Percentiles rank a stretch among this genome's conserved stretches.
These are phyloP conservation scores for Cercospora nicotianae DNA, from an alignment of 2,329 filamentous ascomycete species.

Conservation along the genomic window DNA sequence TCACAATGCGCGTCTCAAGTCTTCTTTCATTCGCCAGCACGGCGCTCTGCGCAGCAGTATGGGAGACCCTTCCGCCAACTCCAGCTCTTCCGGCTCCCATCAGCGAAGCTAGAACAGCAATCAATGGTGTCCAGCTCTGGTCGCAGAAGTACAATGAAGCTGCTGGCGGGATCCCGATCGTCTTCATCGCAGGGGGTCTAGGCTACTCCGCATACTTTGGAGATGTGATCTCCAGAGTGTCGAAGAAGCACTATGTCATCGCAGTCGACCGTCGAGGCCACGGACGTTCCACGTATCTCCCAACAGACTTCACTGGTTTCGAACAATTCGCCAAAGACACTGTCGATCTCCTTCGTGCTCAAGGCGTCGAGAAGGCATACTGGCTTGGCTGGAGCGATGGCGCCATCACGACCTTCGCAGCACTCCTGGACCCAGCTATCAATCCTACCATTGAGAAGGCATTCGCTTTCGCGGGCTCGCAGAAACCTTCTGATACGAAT, in stretches of 20 bases:
- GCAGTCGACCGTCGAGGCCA: slow-evolving; percentile 47
- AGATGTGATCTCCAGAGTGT: slow-evolving; percentile 41
- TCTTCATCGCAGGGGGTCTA: slow-evolving; percentile 46
- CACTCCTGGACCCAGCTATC: slow-evolving; percentile 39
- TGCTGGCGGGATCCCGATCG: slow-evolving; percentile 39
- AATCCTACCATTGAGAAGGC: slow-evolving; percentile 42
- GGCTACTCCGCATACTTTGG: slow-evolving; percentile 48
- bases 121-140: slow-evolving; percentile 47
- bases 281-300: slow-evolving; percentile 43
- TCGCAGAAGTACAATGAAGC: slow-evolving; percentile 46
- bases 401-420: slow-evolving; percentile 42
- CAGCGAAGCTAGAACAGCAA: slow-evolving; percentile 39
- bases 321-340: slow-evolving; percentile 44
- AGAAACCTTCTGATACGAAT: slow-evolving; percentile 41
- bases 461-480: slow-evolving; percentile 44
- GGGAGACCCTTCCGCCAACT: slow-evolving; percentile 41
- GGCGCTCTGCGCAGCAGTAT: slow-evolving; percentile 10
- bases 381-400: slow-evolving; percentile 49
- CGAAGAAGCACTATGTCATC: slow-evolving; percentile 42
- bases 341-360: slow-evolving; percentile 36
- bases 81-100: slow-evolving; percentile 42
- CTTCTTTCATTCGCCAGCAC: slow-evolving; percentile 10
- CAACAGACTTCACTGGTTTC: slow-evolving; percentile 43
- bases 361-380: slow-evolving; percentile 38
- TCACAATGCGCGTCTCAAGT: slow-evolving; percentile 11